Conservation (phyloP, 352 stramenopile genomes). For the Phytopythium sindhum region DNA sequence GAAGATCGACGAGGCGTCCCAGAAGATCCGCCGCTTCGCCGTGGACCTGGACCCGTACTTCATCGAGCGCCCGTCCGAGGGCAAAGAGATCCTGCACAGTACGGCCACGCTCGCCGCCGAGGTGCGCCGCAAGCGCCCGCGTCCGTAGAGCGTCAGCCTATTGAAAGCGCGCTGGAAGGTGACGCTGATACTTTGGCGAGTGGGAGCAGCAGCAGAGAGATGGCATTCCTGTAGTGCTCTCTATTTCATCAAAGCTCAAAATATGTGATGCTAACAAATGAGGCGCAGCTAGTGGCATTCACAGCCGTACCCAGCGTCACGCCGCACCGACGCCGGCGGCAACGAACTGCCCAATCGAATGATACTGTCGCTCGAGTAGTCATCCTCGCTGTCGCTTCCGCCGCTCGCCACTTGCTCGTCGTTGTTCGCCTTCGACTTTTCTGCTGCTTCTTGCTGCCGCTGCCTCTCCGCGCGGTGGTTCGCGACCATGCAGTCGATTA, state of each 20-base stretch:
- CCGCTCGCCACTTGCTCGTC: neutral
- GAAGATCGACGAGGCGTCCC: conserved; percentile 80
- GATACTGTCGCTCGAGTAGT: conserved; percentile 20
- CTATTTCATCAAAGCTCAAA: neutral
- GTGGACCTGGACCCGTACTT: conserved; percentile 84
- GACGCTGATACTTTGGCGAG: neutral
- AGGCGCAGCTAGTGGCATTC: conserved; percentile 43
- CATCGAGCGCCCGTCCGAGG: conserved; percentile 76
- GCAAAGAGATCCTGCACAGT: conserved; percentile 82
- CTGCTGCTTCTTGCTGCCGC: conserved; percentile 9
- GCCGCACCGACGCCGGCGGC: conserved; percentile 17
- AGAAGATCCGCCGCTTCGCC: conserved; percentile 80
- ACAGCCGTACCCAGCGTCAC: conserved; percentile 31
- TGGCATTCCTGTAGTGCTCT: neutral
- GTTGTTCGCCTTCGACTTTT: neutral
- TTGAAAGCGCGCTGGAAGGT: neutral
- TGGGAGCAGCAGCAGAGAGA: neutral
- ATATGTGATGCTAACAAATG: neutral
- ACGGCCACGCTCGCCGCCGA: conserved; percentile 77
- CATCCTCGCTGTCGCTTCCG: conserved; percentile 1
- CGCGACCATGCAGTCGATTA: conserved; percentile 61
- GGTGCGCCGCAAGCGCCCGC: conserved; percentile 71
- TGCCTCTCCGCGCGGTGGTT: conserved; percentile 33
- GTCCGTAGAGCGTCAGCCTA: conserved; percentile 24
- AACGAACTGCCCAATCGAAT: conserved; percentile 43